Percentiles rank a stretch among this genome's conserved stretches.
These are phyloP conservation scores for Corymbia calophylla DNA, from an alignment of 441 rosid genomes.

Conservation along the genomic window DNA sequence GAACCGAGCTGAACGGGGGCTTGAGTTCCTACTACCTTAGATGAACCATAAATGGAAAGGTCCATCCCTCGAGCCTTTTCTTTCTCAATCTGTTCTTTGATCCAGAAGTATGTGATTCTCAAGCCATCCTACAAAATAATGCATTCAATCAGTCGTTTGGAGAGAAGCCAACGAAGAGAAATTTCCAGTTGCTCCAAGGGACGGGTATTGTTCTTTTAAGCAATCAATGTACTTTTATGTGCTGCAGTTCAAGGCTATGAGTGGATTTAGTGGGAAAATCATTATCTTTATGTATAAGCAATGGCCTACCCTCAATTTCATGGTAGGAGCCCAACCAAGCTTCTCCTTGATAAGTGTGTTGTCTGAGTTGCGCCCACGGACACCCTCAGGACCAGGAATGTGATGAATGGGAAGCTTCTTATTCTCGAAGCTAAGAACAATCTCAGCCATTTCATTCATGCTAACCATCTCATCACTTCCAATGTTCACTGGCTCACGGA, in stretches of 20 bases:
- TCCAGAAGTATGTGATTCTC: conserved; percentile 90
- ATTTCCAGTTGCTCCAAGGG: background rate
- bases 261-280: background rate
- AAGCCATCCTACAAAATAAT: conserved; percentile 66
- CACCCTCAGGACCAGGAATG: conserved; percentile 98
- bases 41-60: conserved; percentile 67
- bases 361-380: conserved; percentile 97
- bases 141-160: background rate
- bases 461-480: conserved; percentile 99
- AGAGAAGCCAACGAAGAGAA: background rate
- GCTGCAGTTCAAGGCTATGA: background rate
- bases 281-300: background rate
- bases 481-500: conserved; percentile 96
- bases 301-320: conserved; percentile 74
- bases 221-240: background rate
- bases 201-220: background rate
- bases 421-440: conserved; percentile 79
- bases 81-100: conserved; percentile 92
- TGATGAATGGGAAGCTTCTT: conserved; percentile 83
- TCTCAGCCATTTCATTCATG: conserved; percentile 99
- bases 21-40: conserved; percentile 96
- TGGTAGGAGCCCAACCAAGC: conserved; percentile 98
- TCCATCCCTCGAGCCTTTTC: conserved; percentile 80
- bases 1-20: conserved; percentile 96
- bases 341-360: conserved; percentile 89